Evolutionary conservation across 2,329 filamentous ascomycete species (phyloP).

Genomic region (Apiospora hydei): DNA sequence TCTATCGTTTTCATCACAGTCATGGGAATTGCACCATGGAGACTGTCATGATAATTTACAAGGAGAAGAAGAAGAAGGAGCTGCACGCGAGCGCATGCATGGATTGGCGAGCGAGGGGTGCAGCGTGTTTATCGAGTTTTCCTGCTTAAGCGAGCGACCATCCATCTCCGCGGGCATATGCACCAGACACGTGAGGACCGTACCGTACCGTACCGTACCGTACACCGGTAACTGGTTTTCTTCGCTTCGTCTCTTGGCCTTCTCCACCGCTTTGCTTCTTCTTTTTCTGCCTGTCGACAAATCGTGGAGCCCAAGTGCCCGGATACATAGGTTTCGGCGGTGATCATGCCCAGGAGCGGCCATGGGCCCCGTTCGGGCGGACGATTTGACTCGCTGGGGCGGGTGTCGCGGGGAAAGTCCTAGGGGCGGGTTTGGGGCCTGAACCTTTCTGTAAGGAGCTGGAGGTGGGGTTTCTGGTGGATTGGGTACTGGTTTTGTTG

Average conservation of each 20-base stretch:
- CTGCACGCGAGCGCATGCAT: neutral
- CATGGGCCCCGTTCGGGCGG: neutral
- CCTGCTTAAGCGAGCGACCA: neutral
- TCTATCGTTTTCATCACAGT: neutral
- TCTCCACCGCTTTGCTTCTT: neutral
- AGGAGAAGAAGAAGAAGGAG: neutral
- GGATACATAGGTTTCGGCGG: neutral
- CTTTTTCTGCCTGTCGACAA: neutral
- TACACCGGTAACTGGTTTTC: neutral
- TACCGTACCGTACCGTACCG: neutral
- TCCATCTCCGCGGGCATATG: neutral
- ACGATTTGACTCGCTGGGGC: neutral
- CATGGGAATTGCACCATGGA: too few species aligned
- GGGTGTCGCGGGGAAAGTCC: neutral
- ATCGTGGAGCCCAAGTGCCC: neutral
- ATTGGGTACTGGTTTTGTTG: neutral
- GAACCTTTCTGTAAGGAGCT: neutral
- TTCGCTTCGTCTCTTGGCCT: neutral
- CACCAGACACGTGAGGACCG: neutral
- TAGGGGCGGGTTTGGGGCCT: neutral
- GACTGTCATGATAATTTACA: neutral
- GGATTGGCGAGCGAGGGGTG: neutral
- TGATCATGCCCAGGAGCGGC: neutral
- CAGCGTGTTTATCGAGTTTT: neutral
- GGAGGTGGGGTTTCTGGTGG: neutral